Evolutionary conservation across 345 rosid genomes (phyloP).

Genomic region (thale cress (Arabidopsis thaliana)): TAIR10.1 NC_003070.9:22309501-22310000

Average conservation of each 20-base stretch:
- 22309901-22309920: background rate
- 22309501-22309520: slow-evolving; percentile 81
- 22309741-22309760: slow-evolving; percentile 67
- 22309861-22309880: slow-evolving; percentile 85
- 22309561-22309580: background rate
- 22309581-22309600: background rate
- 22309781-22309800: slow-evolving; percentile 78
- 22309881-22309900: slow-evolving; percentile 87
- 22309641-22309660: slow-evolving; percentile 70
- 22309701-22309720: slow-evolving; percentile 78
- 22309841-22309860: slow-evolving; percentile 95
- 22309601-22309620: background rate
- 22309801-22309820: slow-evolving; percentile 69
- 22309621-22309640: slow-evolving; percentile 18
- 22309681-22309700: slow-evolving; percentile 75
- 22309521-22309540: slow-evolving; percentile 96
- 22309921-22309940: background rate
- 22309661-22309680: slow-evolving; percentile 88
- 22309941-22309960: background rate
- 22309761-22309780: slow-evolving; percentile 70
- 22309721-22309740: slow-evolving; percentile 64
- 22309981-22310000: slow-evolving; percentile 68
- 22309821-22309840: slow-evolving; percentile 78
- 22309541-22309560: slow-evolving; percentile 19
- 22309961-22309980: slow-evolving; percentile 21